phyloP scores from a whole-genome alignment of 306 rosid species.

The Medicago lupulina region DNA sequence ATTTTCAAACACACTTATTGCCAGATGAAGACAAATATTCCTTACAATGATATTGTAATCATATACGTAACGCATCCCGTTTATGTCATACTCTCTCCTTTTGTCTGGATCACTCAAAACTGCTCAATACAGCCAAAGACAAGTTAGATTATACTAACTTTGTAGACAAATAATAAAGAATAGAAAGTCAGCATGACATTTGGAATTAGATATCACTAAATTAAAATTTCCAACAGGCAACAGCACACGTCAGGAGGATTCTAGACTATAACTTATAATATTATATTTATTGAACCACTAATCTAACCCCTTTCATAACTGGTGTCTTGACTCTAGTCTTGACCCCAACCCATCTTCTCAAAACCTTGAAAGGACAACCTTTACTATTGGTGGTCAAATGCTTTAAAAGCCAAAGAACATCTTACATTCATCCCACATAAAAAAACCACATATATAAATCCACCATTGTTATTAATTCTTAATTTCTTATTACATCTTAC shows the following conservation, averaged over 20 bases:
- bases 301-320: constrained; percentile 24
- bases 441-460: too few species aligned
- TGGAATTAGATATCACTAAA: constrained; percentile 7
- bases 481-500: constrained; percentile 14
- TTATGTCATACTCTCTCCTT: constrained; percentile 82
- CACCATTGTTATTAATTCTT: constrained; percentile 4
- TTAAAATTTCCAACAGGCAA: constrained; percentile 20
- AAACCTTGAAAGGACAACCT: constrained; percentile 21
- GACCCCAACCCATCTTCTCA: constrained; percentile 18
- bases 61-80: constrained; percentile 77
- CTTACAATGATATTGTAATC: constrained; percentile 90
- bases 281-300: constrained; percentile 19
- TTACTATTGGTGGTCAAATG: not conserved
- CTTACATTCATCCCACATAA: constrained; percentile 1
- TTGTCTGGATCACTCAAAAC: constrained; percentile 94
- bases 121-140: constrained; percentile 48
- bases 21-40: constrained; percentile 15
- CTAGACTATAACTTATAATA: not conserved
- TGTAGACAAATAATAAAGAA: not conserved
- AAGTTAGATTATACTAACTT: constrained; percentile 46
- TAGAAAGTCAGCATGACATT: constrained; percentile 16
- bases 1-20: not conserved
- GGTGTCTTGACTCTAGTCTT: not conserved
- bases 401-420: not conserved
- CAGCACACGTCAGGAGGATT: not conserved